phyloP scores from a whole-genome alignment of 441 rosid genomes.

The Gossypium schwendimanii region DNA sequence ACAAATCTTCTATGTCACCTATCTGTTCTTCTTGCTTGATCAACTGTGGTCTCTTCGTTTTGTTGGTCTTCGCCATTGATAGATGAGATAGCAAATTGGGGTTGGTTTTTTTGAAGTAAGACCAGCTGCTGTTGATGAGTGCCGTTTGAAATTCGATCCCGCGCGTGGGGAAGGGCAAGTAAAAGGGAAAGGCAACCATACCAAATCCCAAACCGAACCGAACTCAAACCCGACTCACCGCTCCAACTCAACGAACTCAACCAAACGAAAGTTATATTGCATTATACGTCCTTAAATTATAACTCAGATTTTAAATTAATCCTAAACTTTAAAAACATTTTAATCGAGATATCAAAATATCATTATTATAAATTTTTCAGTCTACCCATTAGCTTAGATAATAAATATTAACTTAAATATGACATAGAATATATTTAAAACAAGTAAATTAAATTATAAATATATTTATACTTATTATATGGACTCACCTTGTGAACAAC shows the following conservation, averaged over 20 bases:
- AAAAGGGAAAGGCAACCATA: neutral
- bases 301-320: too few species aligned
- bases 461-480: too few species aligned
- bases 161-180: neutral
- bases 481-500: too few species aligned
- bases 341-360: too few species aligned
- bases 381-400: too few species aligned
- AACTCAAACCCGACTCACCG: neutral
- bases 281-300: too few species aligned
- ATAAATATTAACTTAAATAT: too few species aligned
- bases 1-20: slow-evolving; percentile 69
- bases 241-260: neutral
- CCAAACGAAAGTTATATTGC: too few species aligned
- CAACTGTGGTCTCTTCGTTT: neutral
- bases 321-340: too few species aligned
- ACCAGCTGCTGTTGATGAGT: neutral
- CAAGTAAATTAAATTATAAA: too few species aligned
- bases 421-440: too few species aligned
- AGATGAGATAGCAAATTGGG: neutral
- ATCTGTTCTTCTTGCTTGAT: slow-evolving; percentile 2
- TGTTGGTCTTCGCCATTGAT: neutral
- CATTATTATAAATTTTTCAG: too few species aligned
- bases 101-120: neutral
- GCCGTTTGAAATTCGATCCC: slow-evolving; percentile 13
- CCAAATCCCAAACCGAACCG: neutral